These are phyloP conservation scores for Candida ficus DNA, from an alignment of 805 yeast species.

Conservation along the genomic window DNA sequence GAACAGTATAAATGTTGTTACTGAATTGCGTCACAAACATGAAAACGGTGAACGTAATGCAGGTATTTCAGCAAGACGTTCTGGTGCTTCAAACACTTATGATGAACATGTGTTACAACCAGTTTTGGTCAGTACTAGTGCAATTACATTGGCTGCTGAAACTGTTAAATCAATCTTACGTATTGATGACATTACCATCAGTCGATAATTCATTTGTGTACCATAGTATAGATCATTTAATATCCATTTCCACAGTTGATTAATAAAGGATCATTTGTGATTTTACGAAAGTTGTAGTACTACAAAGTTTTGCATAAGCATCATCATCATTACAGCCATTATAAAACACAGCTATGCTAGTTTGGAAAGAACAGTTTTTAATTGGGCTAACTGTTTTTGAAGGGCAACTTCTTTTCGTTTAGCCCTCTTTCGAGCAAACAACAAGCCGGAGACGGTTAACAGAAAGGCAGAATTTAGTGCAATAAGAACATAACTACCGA, in stretches of 20 bases:
- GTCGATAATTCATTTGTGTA: slow-evolving; percentile 44
- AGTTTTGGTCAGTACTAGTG: slow-evolving; percentile 89
- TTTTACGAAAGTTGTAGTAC: no score
- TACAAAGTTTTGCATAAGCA: no score
- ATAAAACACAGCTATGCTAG: no score
- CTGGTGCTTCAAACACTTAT: slow-evolving; percentile 86
- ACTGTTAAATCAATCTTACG: slow-evolving; percentile 93
- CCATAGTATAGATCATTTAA: slow-evolving; percentile 1
- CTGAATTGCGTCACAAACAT: slow-evolving; percentile 86
- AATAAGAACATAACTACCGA: no score
- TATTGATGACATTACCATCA: slow-evolving; percentile 94
- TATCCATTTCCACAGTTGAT: not conserved
- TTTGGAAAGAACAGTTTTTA: no score
- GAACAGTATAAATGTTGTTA: slow-evolving; percentile 87
- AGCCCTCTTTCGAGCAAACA: no score
- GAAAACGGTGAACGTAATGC: slow-evolving; percentile 87
- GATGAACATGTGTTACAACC: slow-evolving; percentile 97
- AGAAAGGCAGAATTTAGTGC: no score
- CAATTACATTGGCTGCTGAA: slow-evolving; percentile 91
- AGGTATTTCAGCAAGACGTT: slow-evolving; percentile 93
- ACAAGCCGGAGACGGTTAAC: no score
- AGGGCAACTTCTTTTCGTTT: no score
- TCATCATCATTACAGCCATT: not conserved
- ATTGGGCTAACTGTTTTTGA: no score
- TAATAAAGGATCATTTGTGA: no score